phyloP scores from a whole-genome alignment of 768 basidiomycete species.

The Trametes maxima region DNA sequence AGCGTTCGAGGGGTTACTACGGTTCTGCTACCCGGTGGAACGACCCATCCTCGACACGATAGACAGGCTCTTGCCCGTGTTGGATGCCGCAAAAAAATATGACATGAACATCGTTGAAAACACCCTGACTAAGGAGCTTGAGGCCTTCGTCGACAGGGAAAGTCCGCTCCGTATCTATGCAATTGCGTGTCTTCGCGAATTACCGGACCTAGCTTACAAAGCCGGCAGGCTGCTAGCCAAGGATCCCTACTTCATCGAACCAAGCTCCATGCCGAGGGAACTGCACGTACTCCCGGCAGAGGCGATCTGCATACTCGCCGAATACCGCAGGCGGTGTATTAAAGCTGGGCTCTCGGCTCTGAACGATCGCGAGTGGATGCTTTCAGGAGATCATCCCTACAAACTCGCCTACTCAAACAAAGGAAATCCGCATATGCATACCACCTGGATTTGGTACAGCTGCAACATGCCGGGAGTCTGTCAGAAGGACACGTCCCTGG shows the following conservation, averaged over 20 bases:
- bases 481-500: too few species aligned
- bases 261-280: not conserved
- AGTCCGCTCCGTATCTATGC: conserved; percentile 2
- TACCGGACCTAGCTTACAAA: not conserved
- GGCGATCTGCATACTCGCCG: not conserved
- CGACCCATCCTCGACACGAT: conserved; percentile 11
- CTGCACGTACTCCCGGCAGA: not conserved
- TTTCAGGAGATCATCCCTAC: not conserved
- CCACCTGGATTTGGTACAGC: not conserved
- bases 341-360: not conserved
- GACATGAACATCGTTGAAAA: conserved; percentile 3
- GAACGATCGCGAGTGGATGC: not conserved
- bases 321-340: not conserved
- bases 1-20: conserved; percentile 12
- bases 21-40: conserved; percentile 15
- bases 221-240: not conserved
- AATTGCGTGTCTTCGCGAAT: not conserved
- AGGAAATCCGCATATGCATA: not conserved
- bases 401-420: not conserved
- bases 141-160: not conserved
- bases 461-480: not conserved
- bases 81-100: conserved; percentile 25
- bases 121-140: not conserved
- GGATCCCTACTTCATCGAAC: not conserved
- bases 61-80: conserved; percentile 12